Base-by-base conservation (phyloP, 352 stramenopile genomes). In the Globisporangium carolinianum region DNA sequence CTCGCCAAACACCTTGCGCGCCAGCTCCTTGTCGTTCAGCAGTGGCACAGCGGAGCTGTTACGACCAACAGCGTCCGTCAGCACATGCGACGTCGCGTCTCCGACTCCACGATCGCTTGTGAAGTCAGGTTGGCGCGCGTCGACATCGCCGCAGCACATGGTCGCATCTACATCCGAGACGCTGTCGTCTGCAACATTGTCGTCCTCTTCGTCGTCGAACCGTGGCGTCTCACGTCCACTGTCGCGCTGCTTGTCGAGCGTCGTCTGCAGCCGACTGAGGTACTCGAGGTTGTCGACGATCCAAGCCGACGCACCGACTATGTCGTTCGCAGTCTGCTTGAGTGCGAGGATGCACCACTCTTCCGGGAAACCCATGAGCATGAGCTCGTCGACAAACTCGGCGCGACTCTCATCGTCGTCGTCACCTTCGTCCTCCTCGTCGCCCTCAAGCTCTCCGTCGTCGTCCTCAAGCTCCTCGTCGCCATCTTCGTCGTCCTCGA, bases 201-300 rank as follows among this genome's bases (percentile, higher is more conserved):
- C 78, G 37, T 94, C 81, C 47, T 91, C 87, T 62, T 89, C 84
- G 42, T 89, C 83, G 10, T 89, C 69, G 18, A 79, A 79, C 1
- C 66, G 67, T 11, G 66, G 56, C 0, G 65, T 69, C 43, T 72
- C 70, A 46, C 63, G 51, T 9, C 64, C 72, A 17, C 76, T 61
- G 32, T 87, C 71, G 2, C 71, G 63, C 51, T 88, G 71, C 53
- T 90, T 90, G 47, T 94, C 87, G 8, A 88, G 60, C n/a, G 72
- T 75, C 3, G 74, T 80, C 55, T 93, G 83, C 8, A 94, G 39
- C 24, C 89, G 77, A 46, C 82, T 96, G 36, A 97, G 69, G 57
- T 96, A 95, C 51, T 97, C 90, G 3, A 97, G 62, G 56, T 97
- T 96, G 53, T 97, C 91, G 1, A 97, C 90, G 52, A 97, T 97